These are phyloP conservation scores for Gentiana straminea DNA, from an alignment of 257 asterid genomes.

Conservation along the genomic window DNA sequence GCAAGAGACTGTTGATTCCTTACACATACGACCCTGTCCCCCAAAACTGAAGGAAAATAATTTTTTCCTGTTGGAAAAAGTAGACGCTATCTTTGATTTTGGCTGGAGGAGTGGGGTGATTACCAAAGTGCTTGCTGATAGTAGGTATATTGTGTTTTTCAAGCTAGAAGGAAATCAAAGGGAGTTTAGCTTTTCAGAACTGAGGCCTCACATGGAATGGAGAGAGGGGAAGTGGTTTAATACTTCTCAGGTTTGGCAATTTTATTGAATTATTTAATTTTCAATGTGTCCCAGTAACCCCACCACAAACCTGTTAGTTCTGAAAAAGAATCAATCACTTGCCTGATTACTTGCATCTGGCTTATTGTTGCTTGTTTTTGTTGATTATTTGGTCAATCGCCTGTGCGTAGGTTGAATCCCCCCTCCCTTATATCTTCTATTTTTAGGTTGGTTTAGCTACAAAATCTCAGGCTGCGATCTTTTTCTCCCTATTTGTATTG, in stretches of 20 bases:
- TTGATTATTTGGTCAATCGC: too few relatives aligned
- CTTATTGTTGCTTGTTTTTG: neutral
- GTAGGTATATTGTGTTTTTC: conserved; percentile 37
- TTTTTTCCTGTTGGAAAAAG: conserved; percentile 49
- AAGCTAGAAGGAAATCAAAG: conserved; percentile 25
- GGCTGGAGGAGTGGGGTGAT: conserved; percentile 66
- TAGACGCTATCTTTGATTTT: conserved; percentile 46
- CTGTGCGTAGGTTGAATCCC: neutral
- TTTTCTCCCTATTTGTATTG: conserved; percentile 20
- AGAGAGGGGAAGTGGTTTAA: conserved; percentile 62
- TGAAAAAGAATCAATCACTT: too few relatives aligned
- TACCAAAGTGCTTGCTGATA: conserved; percentile 37
- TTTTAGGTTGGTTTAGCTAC: neutral
- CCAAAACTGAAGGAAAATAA: conserved; percentile 42
- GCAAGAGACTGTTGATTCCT: conserved; percentile 28
- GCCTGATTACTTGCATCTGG: neutral
- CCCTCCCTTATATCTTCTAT: neutral
- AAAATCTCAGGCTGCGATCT: conserved; percentile 7
- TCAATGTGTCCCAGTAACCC: too few relatives aligned
- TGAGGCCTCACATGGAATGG: conserved; percentile 83
- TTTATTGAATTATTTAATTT: neutral
- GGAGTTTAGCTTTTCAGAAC: conserved; percentile 29
- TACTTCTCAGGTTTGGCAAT: conserved; percentile 48
- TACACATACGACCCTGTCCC: conserved; percentile 64
- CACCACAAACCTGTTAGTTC: too few relatives aligned